Base-by-base conservation (phyloP, 1,139 yeast genomes). In the Pichia sorboxylosa region DNA sequence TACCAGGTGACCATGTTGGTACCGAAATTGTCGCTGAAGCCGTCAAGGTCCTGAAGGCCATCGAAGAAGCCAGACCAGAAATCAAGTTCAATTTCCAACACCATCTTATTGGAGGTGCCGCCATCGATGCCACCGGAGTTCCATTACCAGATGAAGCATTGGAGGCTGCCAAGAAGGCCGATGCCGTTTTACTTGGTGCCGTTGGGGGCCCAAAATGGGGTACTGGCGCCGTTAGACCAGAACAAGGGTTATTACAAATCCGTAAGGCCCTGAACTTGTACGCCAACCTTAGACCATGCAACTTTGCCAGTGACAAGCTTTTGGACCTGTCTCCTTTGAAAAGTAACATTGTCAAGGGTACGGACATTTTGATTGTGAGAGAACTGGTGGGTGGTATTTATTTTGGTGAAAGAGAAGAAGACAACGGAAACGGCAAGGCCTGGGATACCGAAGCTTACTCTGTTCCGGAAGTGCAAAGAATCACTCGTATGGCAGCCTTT, bases 191-290 rank as follows among this genome's bases (percentile, higher is more conserved):
- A 42, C 67, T 90, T 38, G 98, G 98, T 43, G 96, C 98, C 5
- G 98, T 90, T 18, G 98, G 98, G 43, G 98, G 98, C 19, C 98
- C 98, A 39, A 90, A 90, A 61, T 90, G 98, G 98, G 92, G 93
- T 23, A 82, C 96, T 24, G 96, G 90, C 20, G 51, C 69, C 13
- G 96, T 90, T 31, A 77, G 98, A 62, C 98, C 98, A 31, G 98
- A 90, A 59, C 97, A 84, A 60, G 98, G 98, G 39, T 69, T 90
- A 48, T 69, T 90, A 45, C 72, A 85, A 62, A 87, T 90, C 57
- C 74, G 98, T 61, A 90, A 90, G 59, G 98, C 84, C 57, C 72
- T 90, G 56, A 83, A 81, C 57, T 65, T 90, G 46, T 90, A 90
- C 57, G 98, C 98, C 39, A 90, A 90, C 59, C 69, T 90, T 58